phyloP scores from a whole-genome alignment of 106 monocot genomes.

The Dioscorea zingiberensis region DNA sequence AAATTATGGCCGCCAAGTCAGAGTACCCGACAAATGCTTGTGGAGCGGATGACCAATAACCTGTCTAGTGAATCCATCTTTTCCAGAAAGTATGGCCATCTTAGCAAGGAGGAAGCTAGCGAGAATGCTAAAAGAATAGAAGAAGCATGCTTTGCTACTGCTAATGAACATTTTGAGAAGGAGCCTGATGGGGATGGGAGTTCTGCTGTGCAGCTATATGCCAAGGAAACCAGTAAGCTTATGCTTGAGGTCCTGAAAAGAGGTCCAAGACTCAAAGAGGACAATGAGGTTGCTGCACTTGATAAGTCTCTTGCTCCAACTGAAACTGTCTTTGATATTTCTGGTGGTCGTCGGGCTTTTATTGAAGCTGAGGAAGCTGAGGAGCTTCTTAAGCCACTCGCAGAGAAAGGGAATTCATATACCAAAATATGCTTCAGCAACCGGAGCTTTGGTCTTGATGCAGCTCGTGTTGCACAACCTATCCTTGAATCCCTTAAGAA shows the following conservation, averaged over 20 bases:
- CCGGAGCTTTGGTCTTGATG: conserved; percentile 80
- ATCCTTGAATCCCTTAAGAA: conserved; percentile 61
- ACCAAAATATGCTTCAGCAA: conserved; percentile 82
- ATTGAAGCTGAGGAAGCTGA: conserved; percentile 76
- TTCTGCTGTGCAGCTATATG: conserved; percentile 88
- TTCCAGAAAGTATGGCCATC: conserved; percentile 73
- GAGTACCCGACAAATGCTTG: conserved; percentile 62
- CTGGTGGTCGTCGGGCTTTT: conserved; percentile 59
- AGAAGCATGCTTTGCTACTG: conserved; percentile 50
- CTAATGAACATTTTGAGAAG: conserved; percentile 59
- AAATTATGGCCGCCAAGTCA: conserved; percentile 94
- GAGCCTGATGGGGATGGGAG: conserved; percentile 95
- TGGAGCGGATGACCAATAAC: conserved; percentile 79
- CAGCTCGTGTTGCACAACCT: conserved; percentile 63
- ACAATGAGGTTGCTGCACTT: background rate
- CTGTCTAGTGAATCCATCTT: conserved; percentile 80
- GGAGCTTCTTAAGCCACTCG: conserved; percentile 57
- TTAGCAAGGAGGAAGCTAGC: conserved; percentile 67
- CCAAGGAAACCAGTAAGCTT: conserved; percentile 84
- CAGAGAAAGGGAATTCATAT: conserved; percentile 44
- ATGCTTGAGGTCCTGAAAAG: conserved; percentile 81
- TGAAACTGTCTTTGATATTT: conserved; percentile 68
- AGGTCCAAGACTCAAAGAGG: conserved; percentile 47
- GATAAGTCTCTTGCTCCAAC: background rate
- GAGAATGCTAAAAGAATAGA: conserved; percentile 67